Base-by-base conservation (phyloP, 176 grass and related monocot genomes). In the Oryza longistaminata region DNA sequence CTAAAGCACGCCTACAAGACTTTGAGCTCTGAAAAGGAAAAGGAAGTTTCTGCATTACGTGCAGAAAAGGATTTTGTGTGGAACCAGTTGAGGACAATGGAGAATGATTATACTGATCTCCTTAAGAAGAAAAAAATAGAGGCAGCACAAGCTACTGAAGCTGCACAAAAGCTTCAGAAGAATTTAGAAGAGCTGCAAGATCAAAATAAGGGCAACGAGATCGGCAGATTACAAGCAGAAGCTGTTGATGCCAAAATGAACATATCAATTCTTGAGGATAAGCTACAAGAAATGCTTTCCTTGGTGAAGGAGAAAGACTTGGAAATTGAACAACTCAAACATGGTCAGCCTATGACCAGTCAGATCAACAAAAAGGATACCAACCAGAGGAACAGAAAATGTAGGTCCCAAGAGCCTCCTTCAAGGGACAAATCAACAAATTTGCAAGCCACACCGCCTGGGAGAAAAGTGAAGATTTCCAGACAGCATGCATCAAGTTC, bases 51-150 rank as follows among this genome's bases (percentile, higher is more conserved):
- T 66, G 71, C 85, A 17, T 37, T 95, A 75, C 15, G 64, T 13
- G 75, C 85, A 78, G 82, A 90, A 75, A 90, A 82, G 1, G 76
- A 72, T 78, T 94, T 94, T 79, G 82, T 86, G 7, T 92, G 88
- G 90, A 86, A 95, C 26, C 93, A 95, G 71, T 70, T 81, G 9
- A 95, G 83, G 25, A 88, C 73, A n/a, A 86, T 90, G 93, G 93
- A 92, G 43, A 77, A 77, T 50, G 89, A 91, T 5, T 94, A 88
- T 11, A 27, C 5, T 2, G 0, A 3, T 0, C 60, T 84, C 15
- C 66, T 87, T 46, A 90, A 83, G 74, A 82, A 13, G 26, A 91
- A 85, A 78, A 65, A 64, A 25, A 31, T 64, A 35, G 92, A 88
- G 85, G 78, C 79, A 25, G 76, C 44, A 29, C 71, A 80, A 44